Evolutionary conservation across 768 basidiomycete species (phyloP).

Genomic region (Phlebiopsis flavidoalba): DNA sequence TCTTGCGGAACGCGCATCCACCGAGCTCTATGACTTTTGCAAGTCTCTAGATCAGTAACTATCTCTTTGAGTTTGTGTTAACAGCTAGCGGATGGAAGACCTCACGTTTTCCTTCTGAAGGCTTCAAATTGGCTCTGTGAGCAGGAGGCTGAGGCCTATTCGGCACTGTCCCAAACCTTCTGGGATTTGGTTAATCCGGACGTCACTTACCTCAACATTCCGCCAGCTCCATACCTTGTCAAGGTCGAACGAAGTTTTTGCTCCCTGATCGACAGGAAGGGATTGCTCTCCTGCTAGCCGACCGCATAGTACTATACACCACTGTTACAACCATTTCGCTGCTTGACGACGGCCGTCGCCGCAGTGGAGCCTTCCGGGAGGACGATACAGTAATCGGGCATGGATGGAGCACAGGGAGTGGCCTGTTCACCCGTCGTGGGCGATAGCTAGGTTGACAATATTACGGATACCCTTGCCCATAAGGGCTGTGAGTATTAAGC

Average conservation of each 20-base stretch:
- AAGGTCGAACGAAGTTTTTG: constrained; percentile 85
- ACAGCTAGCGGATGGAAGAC: background rate
- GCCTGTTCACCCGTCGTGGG: constrained; percentile 34
- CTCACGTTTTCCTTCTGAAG: constrained; percentile 9
- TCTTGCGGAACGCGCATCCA: constrained; percentile 24
- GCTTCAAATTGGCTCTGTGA: constrained; percentile 36
- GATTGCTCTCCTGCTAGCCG: constrained; percentile 9
- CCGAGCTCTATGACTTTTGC: constrained; percentile 69
- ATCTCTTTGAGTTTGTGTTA: background rate
- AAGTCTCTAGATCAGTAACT: constrained; percentile 15
- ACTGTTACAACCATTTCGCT: constrained; percentile 64
- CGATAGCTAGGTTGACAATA: constrained; percentile 39
- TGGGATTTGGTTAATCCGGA: constrained; percentile 27
- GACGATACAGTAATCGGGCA: constrained; percentile 58
- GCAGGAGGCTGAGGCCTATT: constrained; percentile 76
- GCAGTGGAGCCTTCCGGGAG: constrained; percentile 20
- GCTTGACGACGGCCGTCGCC: constrained; percentile 42
- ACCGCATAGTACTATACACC: constrained; percentile 39
- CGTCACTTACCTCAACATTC: background rate
- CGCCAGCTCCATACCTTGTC: constrained; percentile 71
- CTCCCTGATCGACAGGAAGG: constrained; percentile 55
- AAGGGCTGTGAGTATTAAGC: constrained; percentile 54
- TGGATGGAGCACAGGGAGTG: constrained; percentile 64
- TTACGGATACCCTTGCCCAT: constrained; percentile 22
- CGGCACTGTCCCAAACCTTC: constrained; percentile 99